Conservation (phyloP, 2,329 filamentous ascomycete genomes). For the Cadophora sp. region DNA sequence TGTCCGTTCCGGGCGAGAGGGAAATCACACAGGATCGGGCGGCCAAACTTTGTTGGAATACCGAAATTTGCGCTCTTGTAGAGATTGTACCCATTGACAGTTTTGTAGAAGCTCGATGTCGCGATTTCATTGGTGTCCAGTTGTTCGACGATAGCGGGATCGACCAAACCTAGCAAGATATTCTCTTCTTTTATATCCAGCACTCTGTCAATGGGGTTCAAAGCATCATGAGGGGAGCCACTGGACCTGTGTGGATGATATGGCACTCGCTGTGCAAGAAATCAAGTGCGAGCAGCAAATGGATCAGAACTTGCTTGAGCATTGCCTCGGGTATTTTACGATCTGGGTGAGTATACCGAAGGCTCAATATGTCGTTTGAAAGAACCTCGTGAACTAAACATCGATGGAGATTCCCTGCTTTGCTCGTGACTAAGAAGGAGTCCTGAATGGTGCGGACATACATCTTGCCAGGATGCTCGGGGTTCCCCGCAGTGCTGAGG, state of each 20-base stretch:
- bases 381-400: constrained; percentile 39
- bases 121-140: constrained; percentile 37
- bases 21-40: constrained; percentile 40
- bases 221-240: constrained; percentile 28
- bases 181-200: constrained; percentile 39
- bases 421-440: constrained; percentile 36
- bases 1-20: constrained; percentile 36
- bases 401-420: constrained; percentile 34
- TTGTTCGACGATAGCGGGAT: constrained; percentile 37
- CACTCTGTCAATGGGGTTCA: constrained; percentile 31
- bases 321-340: constrained; percentile 48
- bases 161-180: constrained; percentile 35
- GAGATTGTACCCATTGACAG: constrained; percentile 34
- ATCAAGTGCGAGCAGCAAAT: constrained; percentile 90
- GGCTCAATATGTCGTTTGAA: constrained; percentile 34
- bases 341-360: constrained; percentile 30
- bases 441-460: constrained; percentile 36
- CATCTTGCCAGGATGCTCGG: constrained; percentile 34
- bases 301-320: constrained; percentile 97
- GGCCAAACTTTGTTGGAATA: constrained; percentile 38
- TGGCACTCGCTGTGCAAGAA: constrained; percentile 96
- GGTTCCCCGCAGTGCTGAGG: constrained; percentile 35
- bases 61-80: constrained; percentile 37
- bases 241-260: constrained; percentile 88
- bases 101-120: constrained; percentile 32